Conservation (phyloP, 176 grass and related monocot species). For the Alopecurus myosuroides region DNA sequence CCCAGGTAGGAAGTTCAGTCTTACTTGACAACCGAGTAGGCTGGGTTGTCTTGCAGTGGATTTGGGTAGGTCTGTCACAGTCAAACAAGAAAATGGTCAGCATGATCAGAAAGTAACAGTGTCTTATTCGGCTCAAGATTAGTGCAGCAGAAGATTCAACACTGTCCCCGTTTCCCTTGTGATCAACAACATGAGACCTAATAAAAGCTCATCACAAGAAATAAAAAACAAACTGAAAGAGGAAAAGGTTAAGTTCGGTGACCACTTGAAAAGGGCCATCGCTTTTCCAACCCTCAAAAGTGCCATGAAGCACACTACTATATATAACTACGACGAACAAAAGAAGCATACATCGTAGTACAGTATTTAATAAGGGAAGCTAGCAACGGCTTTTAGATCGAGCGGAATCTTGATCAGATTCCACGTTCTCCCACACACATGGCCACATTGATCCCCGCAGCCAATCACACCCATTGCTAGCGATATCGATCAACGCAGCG, state of each 20-base stretch:
- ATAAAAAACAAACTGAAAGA: neutral
- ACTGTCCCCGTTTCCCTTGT: neutral
- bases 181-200: neutral
- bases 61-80: constrained; percentile 74
- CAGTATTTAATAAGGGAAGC: neutral
- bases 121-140: neutral
- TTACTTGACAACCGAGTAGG: constrained; percentile 97
- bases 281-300: constrained; percentile 1
- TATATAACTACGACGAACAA: neutral
- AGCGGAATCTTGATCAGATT: constrained; percentile 12
- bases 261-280: neutral
- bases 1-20: neutral
- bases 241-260: neutral
- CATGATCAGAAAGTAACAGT: neutral
- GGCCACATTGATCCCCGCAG: neutral
- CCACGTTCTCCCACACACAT: neutral
- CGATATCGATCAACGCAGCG: neutral
- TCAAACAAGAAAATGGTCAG: neutral
- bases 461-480: neutral
- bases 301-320: neutral
- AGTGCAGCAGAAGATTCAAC: neutral
- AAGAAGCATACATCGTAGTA: too few species aligned
- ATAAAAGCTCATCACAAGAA: neutral
- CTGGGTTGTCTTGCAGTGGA: constrained; percentile 87
- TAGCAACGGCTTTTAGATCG: constrained; percentile 7